phyloP scores from a whole-genome alignment of 2,329 filamentous ascomycete genomes.

The Fusarium transvaalense region DNA sequence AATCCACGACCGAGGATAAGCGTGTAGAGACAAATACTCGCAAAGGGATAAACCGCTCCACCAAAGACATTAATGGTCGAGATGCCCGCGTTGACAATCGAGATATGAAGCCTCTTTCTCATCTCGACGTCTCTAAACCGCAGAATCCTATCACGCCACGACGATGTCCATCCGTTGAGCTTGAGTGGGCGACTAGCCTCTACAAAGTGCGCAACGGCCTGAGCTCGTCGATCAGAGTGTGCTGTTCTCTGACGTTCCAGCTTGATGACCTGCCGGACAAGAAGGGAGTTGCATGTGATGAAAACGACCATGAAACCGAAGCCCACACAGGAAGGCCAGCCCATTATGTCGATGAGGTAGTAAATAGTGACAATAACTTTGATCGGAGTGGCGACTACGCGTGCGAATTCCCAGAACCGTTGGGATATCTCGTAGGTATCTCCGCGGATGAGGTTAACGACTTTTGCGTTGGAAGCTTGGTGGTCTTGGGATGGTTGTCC shows the following conservation, averaged over 20 bases:
- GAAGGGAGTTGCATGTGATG: constrained; percentile 75
- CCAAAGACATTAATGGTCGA: constrained; percentile 77
- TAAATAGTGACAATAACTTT: constrained; percentile 76
- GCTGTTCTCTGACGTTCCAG: constrained; percentile 78
- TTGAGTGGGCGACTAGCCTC: constrained; percentile 80
- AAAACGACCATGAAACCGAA: constrained; percentile 76
- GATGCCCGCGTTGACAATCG: constrained; percentile 62
- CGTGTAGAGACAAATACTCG: constrained; percentile 86
- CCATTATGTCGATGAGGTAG: constrained; percentile 79
- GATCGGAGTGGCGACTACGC: constrained; percentile 80
- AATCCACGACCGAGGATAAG: constrained; percentile 75
- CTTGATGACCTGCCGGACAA: constrained; percentile 74
- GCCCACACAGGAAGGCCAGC: constrained; percentile 81
- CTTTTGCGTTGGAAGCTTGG: constrained; percentile 87
- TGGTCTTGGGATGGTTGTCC: constrained; percentile 49
- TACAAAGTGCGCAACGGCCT: constrained; percentile 86
- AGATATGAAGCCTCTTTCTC: constrained; percentile 55
- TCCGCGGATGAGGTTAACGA: constrained; percentile 85
- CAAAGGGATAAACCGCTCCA: constrained; percentile 81
- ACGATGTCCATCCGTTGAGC: constrained; percentile 57
- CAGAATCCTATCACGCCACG: constrained; percentile 55
- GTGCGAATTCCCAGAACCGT: constrained; percentile 87
- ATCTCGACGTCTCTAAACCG: constrained; percentile 54
- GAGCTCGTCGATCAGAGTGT: constrained; percentile 81
- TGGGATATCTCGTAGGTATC: constrained; percentile 87